phyloP scores from a whole-genome alignment of 148 eudicot genomes.

The Cornus controversa region DNA sequence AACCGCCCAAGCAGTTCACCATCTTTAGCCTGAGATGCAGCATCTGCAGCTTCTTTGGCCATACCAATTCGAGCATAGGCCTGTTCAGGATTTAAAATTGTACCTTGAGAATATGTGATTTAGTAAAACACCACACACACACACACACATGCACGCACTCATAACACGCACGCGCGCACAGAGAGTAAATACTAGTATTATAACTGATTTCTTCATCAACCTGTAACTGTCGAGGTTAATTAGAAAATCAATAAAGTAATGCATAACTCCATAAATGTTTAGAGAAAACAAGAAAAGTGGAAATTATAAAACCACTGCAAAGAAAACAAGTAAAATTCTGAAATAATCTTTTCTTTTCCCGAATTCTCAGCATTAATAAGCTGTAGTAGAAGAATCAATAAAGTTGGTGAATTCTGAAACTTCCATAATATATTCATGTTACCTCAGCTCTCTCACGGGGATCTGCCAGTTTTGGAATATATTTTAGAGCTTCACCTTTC shows the following conservation, averaged over 20 bases:
- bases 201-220: not conserved
- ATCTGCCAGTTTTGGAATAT: constrained; percentile 83
- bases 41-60: constrained; percentile 98
- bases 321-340: not conserved
- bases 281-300: not conserved
- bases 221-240: not conserved
- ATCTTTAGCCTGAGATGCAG: constrained; percentile 88
- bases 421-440: constrained; percentile 7
- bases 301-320: not conserved
- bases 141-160: too few relatives aligned
- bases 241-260: not conserved
- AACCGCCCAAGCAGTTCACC: constrained; percentile 78
- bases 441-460: constrained; percentile 90
- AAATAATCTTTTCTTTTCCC: not conserved
- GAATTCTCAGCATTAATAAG: not conserved
- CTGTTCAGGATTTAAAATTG: constrained; percentile 30
- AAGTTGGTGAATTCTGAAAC: not conserved
- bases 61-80: constrained; percentile 93
- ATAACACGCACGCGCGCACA: too few relatives aligned
- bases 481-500: constrained; percentile 84
- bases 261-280: not conserved
- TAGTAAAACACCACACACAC: too few relatives aligned
- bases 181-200: not conserved
- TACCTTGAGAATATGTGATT: not conserved
- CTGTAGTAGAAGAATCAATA: not conserved